Evolutionary conservation across 1,139 yeast species (phyloP).

Genomic region (Trichomonascaceae sp.): DNA sequence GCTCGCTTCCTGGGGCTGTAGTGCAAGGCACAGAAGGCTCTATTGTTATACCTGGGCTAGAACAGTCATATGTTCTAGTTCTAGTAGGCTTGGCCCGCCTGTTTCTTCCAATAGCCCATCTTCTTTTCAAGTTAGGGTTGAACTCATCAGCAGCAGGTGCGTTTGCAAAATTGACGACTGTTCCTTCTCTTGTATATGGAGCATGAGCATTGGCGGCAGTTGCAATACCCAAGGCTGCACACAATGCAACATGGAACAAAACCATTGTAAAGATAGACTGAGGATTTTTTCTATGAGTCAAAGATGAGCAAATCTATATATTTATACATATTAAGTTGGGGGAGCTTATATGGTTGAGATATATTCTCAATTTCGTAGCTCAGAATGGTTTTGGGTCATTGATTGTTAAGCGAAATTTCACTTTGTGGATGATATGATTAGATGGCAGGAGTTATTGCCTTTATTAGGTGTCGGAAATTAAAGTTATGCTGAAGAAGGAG

Average conservation of each 20-base stretch:
- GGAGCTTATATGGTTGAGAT: background rate
- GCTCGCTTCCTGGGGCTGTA: too few species aligned
- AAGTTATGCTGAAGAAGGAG: background rate
- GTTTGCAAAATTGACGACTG: background rate
- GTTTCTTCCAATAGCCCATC: background rate
- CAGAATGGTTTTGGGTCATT: background rate
- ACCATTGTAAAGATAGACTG: background rate
- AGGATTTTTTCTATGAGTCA: background rate
- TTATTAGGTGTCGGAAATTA: background rate
- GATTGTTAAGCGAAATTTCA: background rate
- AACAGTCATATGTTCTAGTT: too few species aligned
- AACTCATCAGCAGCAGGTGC: background rate
- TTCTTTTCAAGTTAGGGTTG: background rate
- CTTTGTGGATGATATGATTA: background rate
- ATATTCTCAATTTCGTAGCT: background rate
- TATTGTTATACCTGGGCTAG: too few species aligned
- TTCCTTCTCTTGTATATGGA: background rate
- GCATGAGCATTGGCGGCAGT: background rate
- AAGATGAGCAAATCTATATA: background rate
- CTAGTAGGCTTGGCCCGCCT: background rate
- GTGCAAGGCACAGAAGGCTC: too few species aligned
- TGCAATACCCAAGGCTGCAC: background rate
- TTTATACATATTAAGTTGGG: background rate
- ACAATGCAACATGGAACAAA: background rate
- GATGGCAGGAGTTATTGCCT: background rate